These are phyloP conservation scores for Pelargonium nanum DNA, from an alignment of 345 rosid species.

Conservation along the genomic window DNA sequence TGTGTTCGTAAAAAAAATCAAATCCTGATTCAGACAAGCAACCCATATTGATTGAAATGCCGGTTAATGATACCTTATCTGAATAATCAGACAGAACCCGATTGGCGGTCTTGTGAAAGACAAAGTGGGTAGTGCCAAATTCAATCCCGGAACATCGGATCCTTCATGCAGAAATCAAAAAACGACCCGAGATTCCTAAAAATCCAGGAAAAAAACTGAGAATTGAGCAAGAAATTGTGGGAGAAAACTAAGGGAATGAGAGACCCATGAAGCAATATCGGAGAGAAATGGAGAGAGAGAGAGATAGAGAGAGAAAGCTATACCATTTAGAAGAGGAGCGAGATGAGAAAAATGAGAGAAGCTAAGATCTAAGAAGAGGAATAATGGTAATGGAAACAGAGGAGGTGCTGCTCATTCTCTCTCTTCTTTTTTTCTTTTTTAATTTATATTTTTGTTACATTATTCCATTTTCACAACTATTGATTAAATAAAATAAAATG, in stretches of 20 bases:
- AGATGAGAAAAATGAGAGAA: slow-evolving; percentile 42
- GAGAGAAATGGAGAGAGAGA: slow-evolving; percentile 9
- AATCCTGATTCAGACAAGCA: slow-evolving; percentile 9
- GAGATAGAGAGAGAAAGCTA: slow-evolving; percentile 20
- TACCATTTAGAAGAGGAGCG: slow-evolving; percentile 53
- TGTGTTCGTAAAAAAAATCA: not conserved
- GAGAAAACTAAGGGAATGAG: slow-evolving; percentile 13
- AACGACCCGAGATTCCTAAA: slow-evolving; percentile 23
- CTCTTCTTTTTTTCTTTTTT: slow-evolving; percentile 11
- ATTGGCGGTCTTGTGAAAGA: slow-evolving; percentile 35
- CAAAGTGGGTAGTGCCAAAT: slow-evolving; percentile 39
- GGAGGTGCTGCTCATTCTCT: slow-evolving; percentile 43
- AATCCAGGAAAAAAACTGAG: slow-evolving; percentile 7
- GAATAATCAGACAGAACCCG: slow-evolving; percentile 46
- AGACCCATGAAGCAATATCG: slow-evolving; percentile 13
- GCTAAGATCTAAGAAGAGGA: slow-evolving; percentile 67
- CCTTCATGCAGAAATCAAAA: slow-evolving; percentile 28
- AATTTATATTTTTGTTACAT: too few relatives aligned
- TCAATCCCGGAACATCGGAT: slow-evolving; percentile 57
- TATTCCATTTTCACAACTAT: too few relatives aligned
- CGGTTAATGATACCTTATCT: slow-evolving; percentile 29
- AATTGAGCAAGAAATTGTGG: slow-evolving; percentile 9
- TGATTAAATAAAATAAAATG: not conserved
- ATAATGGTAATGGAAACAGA: slow-evolving; percentile 42
- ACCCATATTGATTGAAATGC: slow-evolving; percentile 17